Percentiles rank a stretch among this genome's conserved stretches.
phyloP scores from a whole-genome alignment of 164 flowering plant species.

The Magnolia kwangsiensis region DNA sequence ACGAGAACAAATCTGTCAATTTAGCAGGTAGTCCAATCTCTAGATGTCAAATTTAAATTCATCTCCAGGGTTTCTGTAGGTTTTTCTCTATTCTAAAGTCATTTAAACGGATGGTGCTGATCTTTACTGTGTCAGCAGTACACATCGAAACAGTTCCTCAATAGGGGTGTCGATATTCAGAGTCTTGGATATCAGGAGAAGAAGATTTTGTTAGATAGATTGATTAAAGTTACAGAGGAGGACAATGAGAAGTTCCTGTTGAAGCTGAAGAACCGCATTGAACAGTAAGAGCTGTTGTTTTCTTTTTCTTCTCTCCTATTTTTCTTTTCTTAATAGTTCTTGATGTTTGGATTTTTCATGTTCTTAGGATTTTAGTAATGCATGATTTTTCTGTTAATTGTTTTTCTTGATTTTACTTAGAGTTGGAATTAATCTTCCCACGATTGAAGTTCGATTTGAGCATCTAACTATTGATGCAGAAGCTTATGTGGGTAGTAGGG shows the following conservation, averaged over 20 bases:
- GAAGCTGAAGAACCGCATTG: slow-evolving; percentile 68
- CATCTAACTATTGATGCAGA: slow-evolving; percentile 70
- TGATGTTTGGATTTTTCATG: not conserved
- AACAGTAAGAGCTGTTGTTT: slow-evolving; percentile 38
- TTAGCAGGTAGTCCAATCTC: too few relatives aligned
- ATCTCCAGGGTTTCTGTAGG: too few relatives aligned
- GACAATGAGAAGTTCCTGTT: slow-evolving; percentile 84
- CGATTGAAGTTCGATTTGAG: slow-evolving; percentile 80
- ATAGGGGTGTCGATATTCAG: slow-evolving; percentile 64
- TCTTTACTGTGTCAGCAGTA: slow-evolving; percentile 3
- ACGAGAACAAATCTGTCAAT: too few relatives aligned
- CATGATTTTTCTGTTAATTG: not conserved
- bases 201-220: slow-evolving; percentile 60
- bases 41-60: too few relatives aligned
- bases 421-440: slow-evolving; percentile 74
- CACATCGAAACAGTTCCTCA: slow-evolving; percentile 5
- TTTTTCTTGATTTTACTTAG: slow-evolving; percentile 23
- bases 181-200: slow-evolving; percentile 53
- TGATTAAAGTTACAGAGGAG: slow-evolving; percentile 78
- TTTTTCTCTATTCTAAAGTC: too few relatives aligned
- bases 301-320: slow-evolving; percentile 1
- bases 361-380: not conserved
- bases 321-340: not conserved
- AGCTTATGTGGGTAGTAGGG: too few relatives aligned
- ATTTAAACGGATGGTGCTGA: slow-evolving; percentile 4